Conservation (phyloP, 1,284 basidiomycete species). For the Leccinum olivaceoglutinosum region DNA sequence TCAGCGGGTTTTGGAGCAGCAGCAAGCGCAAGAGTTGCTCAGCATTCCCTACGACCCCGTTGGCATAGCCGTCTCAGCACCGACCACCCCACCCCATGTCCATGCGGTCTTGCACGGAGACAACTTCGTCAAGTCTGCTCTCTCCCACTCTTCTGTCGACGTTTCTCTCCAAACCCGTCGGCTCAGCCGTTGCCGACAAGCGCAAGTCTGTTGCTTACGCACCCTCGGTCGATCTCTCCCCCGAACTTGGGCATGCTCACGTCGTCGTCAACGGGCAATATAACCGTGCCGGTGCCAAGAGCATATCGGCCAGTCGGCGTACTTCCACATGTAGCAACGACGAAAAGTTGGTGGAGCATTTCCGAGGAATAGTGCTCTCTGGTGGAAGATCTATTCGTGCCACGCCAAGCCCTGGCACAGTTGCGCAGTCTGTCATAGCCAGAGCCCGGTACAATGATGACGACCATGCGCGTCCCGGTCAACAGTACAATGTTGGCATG, state of each 20-base stretch:
- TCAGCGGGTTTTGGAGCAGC: slow-evolving; percentile 79
- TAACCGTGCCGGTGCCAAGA: slow-evolving; percentile 71
- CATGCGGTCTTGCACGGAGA: slow-evolving; percentile 58
- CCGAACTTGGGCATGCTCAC: slow-evolving; percentile 44
- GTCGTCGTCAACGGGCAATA: slow-evolving; percentile 44
- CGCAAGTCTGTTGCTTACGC: slow-evolving; percentile 84
- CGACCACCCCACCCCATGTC: slow-evolving; percentile 76
- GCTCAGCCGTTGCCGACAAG: slow-evolving; percentile 62
- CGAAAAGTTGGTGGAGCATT: slow-evolving; percentile 70
- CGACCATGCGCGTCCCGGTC: slow-evolving; percentile 37
- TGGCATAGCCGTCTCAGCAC: slow-evolving; percentile 68
- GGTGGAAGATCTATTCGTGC: slow-evolving; percentile 52
- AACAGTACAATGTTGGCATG: slow-evolving; percentile 74
- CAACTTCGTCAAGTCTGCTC: slow-evolving; percentile 37
- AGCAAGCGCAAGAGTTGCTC: slow-evolving; percentile 83
- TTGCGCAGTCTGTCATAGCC: slow-evolving; percentile 47
- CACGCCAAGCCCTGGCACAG: slow-evolving; percentile 45
- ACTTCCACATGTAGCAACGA: slow-evolving; percentile 77
- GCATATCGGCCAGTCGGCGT: slow-evolving; percentile 83
- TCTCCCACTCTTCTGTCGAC: slow-evolving; percentile 49
- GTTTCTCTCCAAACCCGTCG: slow-evolving; percentile 61
- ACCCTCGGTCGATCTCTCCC: slow-evolving; percentile 69
- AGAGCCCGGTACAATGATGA: slow-evolving; percentile 48
- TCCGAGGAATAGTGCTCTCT: slow-evolving; percentile 61
- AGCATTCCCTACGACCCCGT: slow-evolving; percentile 61